Conservation (phyloP, 352 stramenopile species). For the Globisporangium recalcitrans region DNA sequence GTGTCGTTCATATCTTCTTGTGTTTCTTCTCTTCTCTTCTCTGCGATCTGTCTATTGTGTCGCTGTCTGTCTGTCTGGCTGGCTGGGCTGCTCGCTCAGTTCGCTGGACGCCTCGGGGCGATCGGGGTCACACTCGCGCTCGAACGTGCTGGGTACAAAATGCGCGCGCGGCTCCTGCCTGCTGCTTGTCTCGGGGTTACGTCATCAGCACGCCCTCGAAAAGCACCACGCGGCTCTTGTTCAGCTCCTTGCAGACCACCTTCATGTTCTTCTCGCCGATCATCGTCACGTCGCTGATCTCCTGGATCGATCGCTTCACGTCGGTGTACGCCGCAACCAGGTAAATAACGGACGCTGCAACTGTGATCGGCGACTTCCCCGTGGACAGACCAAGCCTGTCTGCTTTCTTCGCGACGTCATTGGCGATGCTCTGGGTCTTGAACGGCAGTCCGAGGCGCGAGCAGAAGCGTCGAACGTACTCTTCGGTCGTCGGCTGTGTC, state of each 20-base stretch:
- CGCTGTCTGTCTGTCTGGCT: not conserved
- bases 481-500: constrained; percentile 59
- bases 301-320: constrained; percentile 71
- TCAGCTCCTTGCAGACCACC: constrained; percentile 80
- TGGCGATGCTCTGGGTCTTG: constrained; percentile 74
- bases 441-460: constrained; percentile 63
- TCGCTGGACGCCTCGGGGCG: not conserved
- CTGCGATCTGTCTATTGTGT: not conserved
- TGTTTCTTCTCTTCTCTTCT: constrained; percentile 5
- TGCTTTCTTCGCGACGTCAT: constrained; percentile 71
- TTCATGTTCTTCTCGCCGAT: constrained; percentile 84
- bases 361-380: constrained; percentile 63
- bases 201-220: constrained; percentile 71
- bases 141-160: not conserved
- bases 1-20: constrained; percentile 8
- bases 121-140: not conserved
- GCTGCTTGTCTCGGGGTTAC: constrained; percentile 17
- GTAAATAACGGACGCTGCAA: constrained; percentile 78
- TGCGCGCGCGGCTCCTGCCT: not conserved
- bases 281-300: constrained; percentile 79
- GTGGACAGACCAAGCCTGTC: constrained; percentile 57
- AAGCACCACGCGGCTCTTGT: constrained; percentile 74
- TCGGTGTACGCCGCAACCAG: constrained; percentile 80
- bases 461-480: constrained; percentile 77
- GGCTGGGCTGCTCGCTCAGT: not conserved